phyloP scores from a whole-genome alignment of 495 filamentous ascomycete genomes.

The Jackrogersella multiformis region DNA sequence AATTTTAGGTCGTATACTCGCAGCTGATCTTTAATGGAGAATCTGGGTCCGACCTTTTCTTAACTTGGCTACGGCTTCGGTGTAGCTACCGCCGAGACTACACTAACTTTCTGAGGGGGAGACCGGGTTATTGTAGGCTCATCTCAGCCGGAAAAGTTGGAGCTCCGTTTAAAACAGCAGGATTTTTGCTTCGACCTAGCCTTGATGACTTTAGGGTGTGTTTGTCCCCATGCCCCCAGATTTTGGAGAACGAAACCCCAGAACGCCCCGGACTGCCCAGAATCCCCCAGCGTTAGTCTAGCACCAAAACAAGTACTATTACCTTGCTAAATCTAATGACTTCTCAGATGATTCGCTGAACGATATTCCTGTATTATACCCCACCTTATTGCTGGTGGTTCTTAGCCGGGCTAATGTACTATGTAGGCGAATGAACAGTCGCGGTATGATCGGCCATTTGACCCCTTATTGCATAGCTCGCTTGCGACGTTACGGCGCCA shows the following conservation, averaged over 20 bases:
- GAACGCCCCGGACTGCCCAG: conserved; percentile 28
- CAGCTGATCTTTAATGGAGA: conserved; percentile 15
- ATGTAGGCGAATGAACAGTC: conserved; percentile 23
- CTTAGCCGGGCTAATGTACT: conserved; percentile 15
- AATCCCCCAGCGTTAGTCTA: conserved; percentile 14
- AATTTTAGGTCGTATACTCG: neutral
- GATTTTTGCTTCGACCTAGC: conserved; percentile 5
- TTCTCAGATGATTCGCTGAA: conserved; percentile 23
- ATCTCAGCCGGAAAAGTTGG: conserved; percentile 28
- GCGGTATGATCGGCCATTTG: conserved; percentile 15
- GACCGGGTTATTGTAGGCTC: conserved; percentile 9
- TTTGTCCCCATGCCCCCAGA: conserved; percentile 32
- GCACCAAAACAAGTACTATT: conserved; percentile 22
- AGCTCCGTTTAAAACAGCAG: conserved; percentile 21
- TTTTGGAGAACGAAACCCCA: conserved; percentile 35
- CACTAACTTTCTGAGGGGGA: conserved; percentile 35
- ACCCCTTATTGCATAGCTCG: conserved; percentile 31
- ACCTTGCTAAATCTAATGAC: conserved; percentile 17
- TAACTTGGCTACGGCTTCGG: conserved; percentile 22
- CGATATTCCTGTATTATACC: conserved; percentile 18
- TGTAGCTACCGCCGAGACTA: conserved; percentile 28
- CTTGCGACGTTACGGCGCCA: conserved; percentile 28
- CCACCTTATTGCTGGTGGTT: conserved; percentile 23
- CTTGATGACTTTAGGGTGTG: conserved; percentile 12
- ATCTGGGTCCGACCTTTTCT: conserved; percentile 17